phyloP scores from a whole-genome alignment of 306 rosid genomes.

The Castanea sativa region DNA sequence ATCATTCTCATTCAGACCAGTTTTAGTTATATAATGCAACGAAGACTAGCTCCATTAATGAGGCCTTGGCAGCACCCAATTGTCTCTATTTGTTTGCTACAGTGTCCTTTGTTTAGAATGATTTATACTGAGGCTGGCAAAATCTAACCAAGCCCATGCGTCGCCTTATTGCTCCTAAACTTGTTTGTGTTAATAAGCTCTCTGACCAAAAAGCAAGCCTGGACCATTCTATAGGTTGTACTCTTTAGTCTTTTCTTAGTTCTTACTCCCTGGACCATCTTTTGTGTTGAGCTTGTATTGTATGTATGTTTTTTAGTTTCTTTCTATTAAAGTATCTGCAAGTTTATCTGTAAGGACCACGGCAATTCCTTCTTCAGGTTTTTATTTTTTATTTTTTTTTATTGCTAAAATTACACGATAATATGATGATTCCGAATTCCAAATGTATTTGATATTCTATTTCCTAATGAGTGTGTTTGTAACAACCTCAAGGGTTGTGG shows the following conservation, averaged over 20 bases:
- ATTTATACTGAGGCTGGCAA: too few relatives aligned
- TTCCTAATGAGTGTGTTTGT: too few relatives aligned
- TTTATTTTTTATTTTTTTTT: too few relatives aligned
- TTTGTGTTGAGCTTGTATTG: not conserved
- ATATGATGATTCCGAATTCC: too few relatives aligned
- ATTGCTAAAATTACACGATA: too few relatives aligned
- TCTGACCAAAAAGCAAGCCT: not conserved
- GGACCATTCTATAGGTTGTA: not conserved
- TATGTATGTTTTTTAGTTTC: not conserved
- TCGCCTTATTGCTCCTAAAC: too few relatives aligned
- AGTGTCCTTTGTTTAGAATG: not conserved
- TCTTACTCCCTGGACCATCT: not conserved
- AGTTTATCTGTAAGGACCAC: too few relatives aligned
- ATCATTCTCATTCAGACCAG: not conserved
- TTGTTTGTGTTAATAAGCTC: not conserved
- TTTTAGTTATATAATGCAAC: not conserved
- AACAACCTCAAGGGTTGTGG: too few relatives aligned
- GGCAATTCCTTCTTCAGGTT: too few relatives aligned
- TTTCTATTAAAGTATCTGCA: not conserved
- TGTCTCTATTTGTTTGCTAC: constrained; percentile 22
- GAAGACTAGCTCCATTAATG: not conserved
- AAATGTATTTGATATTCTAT: too few relatives aligned
- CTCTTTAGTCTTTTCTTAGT: too few relatives aligned
- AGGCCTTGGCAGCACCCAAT: constrained; percentile 3
- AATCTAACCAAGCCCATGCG: too few relatives aligned